These are phyloP conservation scores for Botrytis aclada DNA, from an alignment of 2,329 filamentous ascomycete species.

Conservation along the genomic window DNA sequence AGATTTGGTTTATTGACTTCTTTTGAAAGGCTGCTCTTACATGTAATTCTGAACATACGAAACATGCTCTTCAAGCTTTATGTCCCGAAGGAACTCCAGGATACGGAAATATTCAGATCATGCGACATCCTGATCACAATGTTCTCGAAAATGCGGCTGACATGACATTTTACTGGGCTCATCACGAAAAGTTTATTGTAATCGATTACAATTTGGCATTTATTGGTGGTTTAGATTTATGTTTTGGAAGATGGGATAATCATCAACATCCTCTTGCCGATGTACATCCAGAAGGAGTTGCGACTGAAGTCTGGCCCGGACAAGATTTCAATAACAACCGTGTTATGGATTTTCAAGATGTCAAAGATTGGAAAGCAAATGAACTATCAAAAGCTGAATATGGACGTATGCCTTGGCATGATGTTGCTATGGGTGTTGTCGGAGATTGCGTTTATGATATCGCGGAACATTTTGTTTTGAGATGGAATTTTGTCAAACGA, in stretches of 20 bases:
- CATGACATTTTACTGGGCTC: slow-evolving; percentile 97
- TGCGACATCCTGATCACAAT: slow-evolving; percentile 94
- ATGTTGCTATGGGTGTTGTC: slow-evolving; percentile 87
- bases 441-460: slow-evolving; percentile 91
- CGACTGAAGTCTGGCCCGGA: slow-evolving; percentile 85
- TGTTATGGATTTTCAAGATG: slow-evolving; percentile 91
- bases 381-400: slow-evolving; percentile 88
- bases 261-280: slow-evolving; percentile 83
- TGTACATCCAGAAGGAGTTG: slow-evolving; percentile 78
- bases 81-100: slow-evolving; percentile 81
- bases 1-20: slow-evolving; percentile 17
- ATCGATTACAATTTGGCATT: slow-evolving; percentile 90
- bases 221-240: slow-evolving; percentile 90
- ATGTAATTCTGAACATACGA: slow-evolving; percentile 91
- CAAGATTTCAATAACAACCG: slow-evolving; percentile 99
- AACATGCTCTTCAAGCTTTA: slow-evolving; percentile 74
- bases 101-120: slow-evolving; percentile 81
- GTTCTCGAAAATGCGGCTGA: slow-evolving; percentile 89
- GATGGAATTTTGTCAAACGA: slow-evolving; percentile 96
- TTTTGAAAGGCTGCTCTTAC: slow-evolving; percentile 70
- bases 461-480: slow-evolving; percentile 87
- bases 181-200: slow-evolving; percentile 97
- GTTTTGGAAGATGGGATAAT: slow-evolving; percentile 91
- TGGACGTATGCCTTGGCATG: slow-evolving; percentile 97
- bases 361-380: slow-evolving; percentile 89